Evolutionary conservation across 345 rosid species (phyloP).

Genomic region (Brassica juncea): DNA sequence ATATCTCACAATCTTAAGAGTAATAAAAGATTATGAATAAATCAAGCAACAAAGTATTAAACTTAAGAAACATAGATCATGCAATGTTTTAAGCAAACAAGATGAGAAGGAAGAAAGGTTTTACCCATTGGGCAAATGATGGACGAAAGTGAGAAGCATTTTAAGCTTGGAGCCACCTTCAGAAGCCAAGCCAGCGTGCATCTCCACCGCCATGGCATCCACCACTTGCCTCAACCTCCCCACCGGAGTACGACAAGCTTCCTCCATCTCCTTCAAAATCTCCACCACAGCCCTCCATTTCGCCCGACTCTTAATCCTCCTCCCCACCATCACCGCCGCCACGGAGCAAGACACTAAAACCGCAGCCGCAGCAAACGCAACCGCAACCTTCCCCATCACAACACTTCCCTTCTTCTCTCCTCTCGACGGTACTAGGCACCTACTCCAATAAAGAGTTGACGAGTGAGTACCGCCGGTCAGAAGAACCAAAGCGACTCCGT

Average conservation of each 20-base stretch:
- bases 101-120: too few relatives aligned
- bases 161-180: slow-evolving; percentile 98
- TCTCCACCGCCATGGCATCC: slow-evolving; percentile 94
- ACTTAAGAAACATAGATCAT: background rate
- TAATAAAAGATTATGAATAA: background rate
- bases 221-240: slow-evolving; percentile 80
- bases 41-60: background rate
- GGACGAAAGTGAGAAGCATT: slow-evolving; percentile 86
- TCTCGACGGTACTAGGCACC: background rate
- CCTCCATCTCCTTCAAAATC: slow-evolving; percentile 75
- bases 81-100: background rate
- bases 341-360: slow-evolving; percentile 76
- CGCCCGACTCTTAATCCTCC: slow-evolving; percentile 65
- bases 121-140: slow-evolving; percentile 57
- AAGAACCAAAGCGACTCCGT: slow-evolving; percentile 9
- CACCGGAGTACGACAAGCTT: slow-evolving; percentile 66
- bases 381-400: slow-evolving; percentile 65
- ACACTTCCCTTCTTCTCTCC: background rate
- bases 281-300: slow-evolving; percentile 79
- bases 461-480: background rate
- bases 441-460: slow-evolving; percentile 12
- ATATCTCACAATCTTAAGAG: background rate
- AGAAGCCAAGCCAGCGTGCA: slow-evolving; percentile 98
- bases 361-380: slow-evolving; percentile 66
- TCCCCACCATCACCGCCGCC: slow-evolving; percentile 76